Evolutionary conservation across 108 stramenopile species (phyloP).

Genomic region (Cyclotella atomus): DNA sequence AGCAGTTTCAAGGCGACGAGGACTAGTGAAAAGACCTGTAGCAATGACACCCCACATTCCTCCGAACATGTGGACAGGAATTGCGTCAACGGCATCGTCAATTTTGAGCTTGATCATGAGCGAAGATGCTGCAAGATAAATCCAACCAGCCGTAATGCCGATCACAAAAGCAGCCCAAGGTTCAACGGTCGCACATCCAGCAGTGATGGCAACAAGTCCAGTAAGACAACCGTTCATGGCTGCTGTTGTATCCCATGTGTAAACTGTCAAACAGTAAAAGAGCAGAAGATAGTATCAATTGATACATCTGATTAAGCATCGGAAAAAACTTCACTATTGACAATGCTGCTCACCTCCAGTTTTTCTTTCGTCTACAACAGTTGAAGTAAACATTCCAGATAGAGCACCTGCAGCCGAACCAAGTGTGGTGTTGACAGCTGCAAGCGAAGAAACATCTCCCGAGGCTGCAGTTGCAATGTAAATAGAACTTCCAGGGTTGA

Average conservation of each 20-base stretch:
- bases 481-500: constrained; percentile 90
- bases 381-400: constrained; percentile 67
- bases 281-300: neutral
- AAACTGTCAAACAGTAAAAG: neutral
- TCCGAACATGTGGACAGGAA: constrained; percentile 74
- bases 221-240: constrained; percentile 66
- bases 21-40: constrained; percentile 48
- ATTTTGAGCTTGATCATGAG: constrained; percentile 58
- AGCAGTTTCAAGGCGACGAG: constrained; percentile 20
- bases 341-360: constrained; percentile 35
- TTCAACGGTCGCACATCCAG: constrained; percentile 65
- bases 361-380: constrained; percentile 49
- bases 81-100: constrained; percentile 76
- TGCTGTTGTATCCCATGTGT: constrained; percentile 59
- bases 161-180: constrained; percentile 83
- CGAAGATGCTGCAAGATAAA: constrained; percentile 49
- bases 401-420: constrained; percentile 61
- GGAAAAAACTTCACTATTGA: too few relatives aligned
- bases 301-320: neutral
- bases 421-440: constrained; percentile 81
- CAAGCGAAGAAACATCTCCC: constrained; percentile 65
- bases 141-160: constrained; percentile 65
- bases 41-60: constrained; percentile 90
- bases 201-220: constrained; percentile 80
- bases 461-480: constrained; percentile 28